Evolutionary conservation across 2,329 filamentous ascomycete genomes (phyloP).

Genomic region (Neophaeococcomyces mojaviensis): DNA sequence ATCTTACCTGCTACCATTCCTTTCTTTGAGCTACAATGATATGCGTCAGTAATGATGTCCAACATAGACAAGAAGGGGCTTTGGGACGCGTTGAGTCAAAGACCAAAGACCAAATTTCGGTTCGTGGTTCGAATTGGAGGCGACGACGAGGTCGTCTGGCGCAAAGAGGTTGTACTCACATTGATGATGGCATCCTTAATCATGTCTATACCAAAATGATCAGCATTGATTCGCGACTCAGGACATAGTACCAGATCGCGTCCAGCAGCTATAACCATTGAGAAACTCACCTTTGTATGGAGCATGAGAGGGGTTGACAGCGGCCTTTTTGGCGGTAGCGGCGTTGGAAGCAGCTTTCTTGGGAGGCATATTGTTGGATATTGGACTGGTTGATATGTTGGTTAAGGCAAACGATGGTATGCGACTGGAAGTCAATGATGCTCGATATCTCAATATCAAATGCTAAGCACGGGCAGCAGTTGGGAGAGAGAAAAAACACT

Average conservation of each 20-base stretch:
- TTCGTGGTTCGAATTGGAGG: conserved; percentile 10
- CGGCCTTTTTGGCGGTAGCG: conserved; percentile 41
- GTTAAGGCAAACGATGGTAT: conserved; percentile 14
- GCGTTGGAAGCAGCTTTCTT: conserved; percentile 52
- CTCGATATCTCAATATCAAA: conserved; percentile 8
- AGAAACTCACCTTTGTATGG: conserved; percentile 59
- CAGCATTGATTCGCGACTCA: conserved; percentile 47
- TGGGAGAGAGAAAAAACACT: conserved; percentile 13
- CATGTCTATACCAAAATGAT: conserved; percentile 53
- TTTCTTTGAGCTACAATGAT: conserved; percentile 57
- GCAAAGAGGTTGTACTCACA: conserved; percentile 53
- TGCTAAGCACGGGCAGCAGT: conserved; percentile 12
- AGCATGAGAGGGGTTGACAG: conserved; percentile 49
- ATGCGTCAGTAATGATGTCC: conserved; percentile 41
- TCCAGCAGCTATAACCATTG: conserved; percentile 25
- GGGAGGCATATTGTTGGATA: conserved; percentile 50
- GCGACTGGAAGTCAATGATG: conserved; percentile 12
- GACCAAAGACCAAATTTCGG: not conserved
- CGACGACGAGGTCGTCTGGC: conserved; percentile 35
- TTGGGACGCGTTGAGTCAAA: not conserved
- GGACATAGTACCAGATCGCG: not conserved
- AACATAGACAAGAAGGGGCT: not conserved
- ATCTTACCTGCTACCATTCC: conserved; percentile 61
- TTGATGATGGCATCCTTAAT: conserved; percentile 64
- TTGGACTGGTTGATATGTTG: conserved; percentile 14